Conservation (phyloP, 2,329 filamentous ascomycete genomes). For the Alternaria viburni region DNA sequence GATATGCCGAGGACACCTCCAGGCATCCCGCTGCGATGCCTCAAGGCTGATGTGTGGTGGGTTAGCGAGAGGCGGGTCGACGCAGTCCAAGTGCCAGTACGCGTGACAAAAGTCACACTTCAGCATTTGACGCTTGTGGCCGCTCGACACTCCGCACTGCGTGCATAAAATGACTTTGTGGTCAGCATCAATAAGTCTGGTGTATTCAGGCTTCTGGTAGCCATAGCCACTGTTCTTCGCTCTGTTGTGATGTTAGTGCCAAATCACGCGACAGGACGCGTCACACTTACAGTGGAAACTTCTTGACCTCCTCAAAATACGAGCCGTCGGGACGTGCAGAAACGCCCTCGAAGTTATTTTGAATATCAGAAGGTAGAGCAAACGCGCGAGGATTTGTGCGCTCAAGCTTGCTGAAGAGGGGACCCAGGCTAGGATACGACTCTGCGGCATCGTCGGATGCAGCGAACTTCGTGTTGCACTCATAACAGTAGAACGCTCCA, state of each 20-base stretch:
- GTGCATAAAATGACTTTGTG: conserved; percentile 80
- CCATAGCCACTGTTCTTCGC: conserved; percentile 50
- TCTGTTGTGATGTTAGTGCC: conserved; percentile 40
- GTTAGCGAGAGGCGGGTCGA: conserved; percentile 81
- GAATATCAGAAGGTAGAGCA: conserved; percentile 70
- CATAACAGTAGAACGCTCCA: conserved; percentile 76
- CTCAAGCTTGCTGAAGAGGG: conserved; percentile 69
- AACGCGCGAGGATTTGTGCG: conserved; percentile 75
- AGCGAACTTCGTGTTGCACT: conserved; percentile 35
- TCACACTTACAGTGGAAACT: conserved; percentile 64
- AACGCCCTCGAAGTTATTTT: conserved; percentile 81
- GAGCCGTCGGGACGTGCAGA: conserved; percentile 77
- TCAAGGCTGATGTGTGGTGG: conserved; percentile 66
- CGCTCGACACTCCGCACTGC: conserved; percentile 71
- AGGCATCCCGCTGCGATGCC: conserved; percentile 69
- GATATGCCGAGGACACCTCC: conserved; percentile 87
- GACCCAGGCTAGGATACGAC: conserved; percentile 56
- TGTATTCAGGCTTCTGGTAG: conserved; percentile 50
- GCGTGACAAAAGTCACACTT: conserved; percentile 83
- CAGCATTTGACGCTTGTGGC: conserved; percentile 74
- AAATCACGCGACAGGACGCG: conserved; percentile 32
- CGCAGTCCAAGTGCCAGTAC: conserved; percentile 91
- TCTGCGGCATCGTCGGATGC: conserved; percentile 34
- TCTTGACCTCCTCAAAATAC: conserved; percentile 73
- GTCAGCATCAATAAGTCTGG: conserved; percentile 73